phyloP scores from a whole-genome alignment of 2,329 filamentous ascomycete species.

The Aspergillus terreus region DNA sequence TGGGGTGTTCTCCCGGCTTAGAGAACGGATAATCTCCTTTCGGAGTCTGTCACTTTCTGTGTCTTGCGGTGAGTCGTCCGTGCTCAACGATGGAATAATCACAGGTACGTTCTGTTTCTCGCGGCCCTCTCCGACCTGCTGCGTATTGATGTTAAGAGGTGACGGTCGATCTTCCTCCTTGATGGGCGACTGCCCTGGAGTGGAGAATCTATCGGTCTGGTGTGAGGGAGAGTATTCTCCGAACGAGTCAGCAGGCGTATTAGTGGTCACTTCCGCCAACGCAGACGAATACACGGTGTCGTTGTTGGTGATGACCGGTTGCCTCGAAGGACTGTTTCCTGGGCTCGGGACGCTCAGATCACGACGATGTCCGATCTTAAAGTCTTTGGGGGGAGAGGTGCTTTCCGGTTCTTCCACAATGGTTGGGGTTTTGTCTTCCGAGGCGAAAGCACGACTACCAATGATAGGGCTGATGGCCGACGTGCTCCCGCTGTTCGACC shows the following conservation, averaged over 20 bases:
- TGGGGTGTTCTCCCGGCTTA: slow-evolving; percentile 38
- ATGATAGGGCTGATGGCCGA: slow-evolving; percentile 65
- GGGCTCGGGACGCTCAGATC: slow-evolving; percentile 57
- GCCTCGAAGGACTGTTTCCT: slow-evolving; percentile 60
- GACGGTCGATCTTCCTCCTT: slow-evolving; percentile 22
- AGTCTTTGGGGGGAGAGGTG: slow-evolving; percentile 27
- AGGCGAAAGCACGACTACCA: slow-evolving; percentile 30
- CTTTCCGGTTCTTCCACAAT: slow-evolving; percentile 53
- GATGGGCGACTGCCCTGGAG: slow-evolving; percentile 7
- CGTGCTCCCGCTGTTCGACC: slow-evolving; percentile 62
- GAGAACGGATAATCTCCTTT: slow-evolving; percentile 47
- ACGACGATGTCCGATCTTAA: slow-evolving; percentile 54
- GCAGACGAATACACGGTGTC: slow-evolving; percentile 39
- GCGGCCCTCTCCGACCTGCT: slow-evolving; percentile 14
- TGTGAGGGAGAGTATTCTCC: slow-evolving; percentile 5
- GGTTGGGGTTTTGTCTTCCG: slow-evolving; percentile 46
- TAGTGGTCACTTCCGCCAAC: slow-evolving; percentile 42
- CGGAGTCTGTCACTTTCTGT: slow-evolving; percentile 43
- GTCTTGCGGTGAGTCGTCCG: slow-evolving; percentile 35
- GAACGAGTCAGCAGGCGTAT: slow-evolving; percentile 30
- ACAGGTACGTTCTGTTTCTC: slow-evolving; percentile 25
- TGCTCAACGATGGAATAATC: slow-evolving; percentile 30
- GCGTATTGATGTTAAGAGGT: slow-evolving; percentile 30
- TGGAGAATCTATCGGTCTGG: not conserved
- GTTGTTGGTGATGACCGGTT: slow-evolving; percentile 49